Conservation (phyloP, 2,329 filamentous ascomycete species). For the Diplodia scrobiculata region DNA sequence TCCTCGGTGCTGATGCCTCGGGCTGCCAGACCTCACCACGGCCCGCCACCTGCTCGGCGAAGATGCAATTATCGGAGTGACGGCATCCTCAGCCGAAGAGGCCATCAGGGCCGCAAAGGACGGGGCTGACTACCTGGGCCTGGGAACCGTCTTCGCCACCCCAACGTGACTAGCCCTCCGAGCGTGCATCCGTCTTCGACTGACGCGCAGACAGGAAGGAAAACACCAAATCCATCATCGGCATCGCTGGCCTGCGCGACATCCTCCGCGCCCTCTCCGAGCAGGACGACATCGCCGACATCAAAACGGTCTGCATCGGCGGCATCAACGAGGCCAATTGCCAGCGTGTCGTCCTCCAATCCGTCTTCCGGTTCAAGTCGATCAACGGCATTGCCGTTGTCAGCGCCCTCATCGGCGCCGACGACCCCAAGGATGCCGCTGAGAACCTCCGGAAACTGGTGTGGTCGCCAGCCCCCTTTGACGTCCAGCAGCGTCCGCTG, state of each 20-base stretch:
- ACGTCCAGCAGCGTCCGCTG: conserved; percentile 20
- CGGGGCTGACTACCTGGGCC: conserved; percentile 87
- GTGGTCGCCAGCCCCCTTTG: conserved; percentile 37
- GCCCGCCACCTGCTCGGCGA: conserved; percentile 74
- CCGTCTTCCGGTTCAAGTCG: conserved; percentile 56
- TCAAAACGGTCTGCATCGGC: conserved; percentile 75
- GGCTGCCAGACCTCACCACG: conserved; percentile 56
- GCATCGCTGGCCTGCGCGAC: conserved; percentile 67
- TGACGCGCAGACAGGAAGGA: conserved; percentile 64
- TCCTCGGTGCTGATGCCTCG: conserved; percentile 10
- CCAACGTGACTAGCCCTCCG: conserved; percentile 58
- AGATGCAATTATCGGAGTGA: conserved; percentile 83
- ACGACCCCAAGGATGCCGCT: conserved; percentile 66
- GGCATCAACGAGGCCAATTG: conserved; percentile 79
- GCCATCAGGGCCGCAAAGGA: conserved; percentile 69
- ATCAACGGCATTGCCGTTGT: conserved; percentile 86
- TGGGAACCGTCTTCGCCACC: conserved; percentile 88
- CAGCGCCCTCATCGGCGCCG: conserved; percentile 78
- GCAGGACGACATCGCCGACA: conserved; percentile 36
- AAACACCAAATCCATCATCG: conserved; percentile 81
- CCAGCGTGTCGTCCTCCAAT: conserved; percentile 73
- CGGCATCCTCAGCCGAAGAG: conserved; percentile 73
- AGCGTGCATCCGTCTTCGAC: neutral
- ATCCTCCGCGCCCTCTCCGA: conserved; percentile 65
- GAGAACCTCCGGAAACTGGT: conserved; percentile 61